phyloP scores from a whole-genome alignment of 192 early-diverging fungal genomes.

The Gonapodya prolifera region DNA sequence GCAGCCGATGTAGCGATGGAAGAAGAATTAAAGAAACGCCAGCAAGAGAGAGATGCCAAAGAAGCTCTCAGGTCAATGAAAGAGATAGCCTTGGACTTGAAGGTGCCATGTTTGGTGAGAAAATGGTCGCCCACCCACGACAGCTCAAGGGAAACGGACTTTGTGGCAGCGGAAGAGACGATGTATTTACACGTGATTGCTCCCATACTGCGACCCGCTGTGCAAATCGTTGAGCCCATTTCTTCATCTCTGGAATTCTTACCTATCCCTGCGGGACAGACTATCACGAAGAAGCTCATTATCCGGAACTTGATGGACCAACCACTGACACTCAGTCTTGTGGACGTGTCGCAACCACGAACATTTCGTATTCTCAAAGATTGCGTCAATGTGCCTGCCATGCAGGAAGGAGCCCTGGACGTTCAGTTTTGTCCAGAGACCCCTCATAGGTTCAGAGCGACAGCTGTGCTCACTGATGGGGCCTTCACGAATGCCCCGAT shows the following conservation, averaged over 20 bases:
- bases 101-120: background rate
- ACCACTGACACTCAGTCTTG: background rate
- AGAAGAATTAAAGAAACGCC: background rate
- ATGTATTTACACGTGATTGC: background rate
- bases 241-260: background rate
- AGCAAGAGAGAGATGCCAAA: background rate
- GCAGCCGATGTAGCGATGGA: background rate
- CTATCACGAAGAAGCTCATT: background rate
- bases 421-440: background rate
- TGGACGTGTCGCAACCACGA: background rate
- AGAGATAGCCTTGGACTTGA: background rate
- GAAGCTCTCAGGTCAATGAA: background rate
- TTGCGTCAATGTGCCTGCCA: background rate
- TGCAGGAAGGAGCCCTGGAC: background rate
- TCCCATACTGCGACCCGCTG: background rate
- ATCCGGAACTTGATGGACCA: background rate
- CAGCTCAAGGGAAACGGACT: background rate
- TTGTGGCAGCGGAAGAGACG: background rate
- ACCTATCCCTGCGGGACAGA: background rate
- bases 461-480: background rate
- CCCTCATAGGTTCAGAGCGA: background rate
- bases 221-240: background rate
- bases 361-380: background rate
- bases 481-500: background rate
- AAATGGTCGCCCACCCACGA: background rate